phyloP scores from a whole-genome alignment of 257 asterid genomes.

The Solanum bulbocastanum region DNA sequence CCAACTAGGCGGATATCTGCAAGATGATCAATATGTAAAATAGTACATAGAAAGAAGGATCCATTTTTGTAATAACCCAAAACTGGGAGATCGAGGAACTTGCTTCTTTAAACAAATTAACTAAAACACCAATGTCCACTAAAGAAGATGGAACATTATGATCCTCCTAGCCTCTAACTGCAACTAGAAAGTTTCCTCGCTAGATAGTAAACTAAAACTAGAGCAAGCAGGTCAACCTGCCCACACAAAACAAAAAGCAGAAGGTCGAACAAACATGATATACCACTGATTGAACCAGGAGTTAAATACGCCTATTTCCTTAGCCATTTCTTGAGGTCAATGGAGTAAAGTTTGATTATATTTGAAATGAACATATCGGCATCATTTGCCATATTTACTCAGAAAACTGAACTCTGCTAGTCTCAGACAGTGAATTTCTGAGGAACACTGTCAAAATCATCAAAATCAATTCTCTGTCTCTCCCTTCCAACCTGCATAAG shows the following conservation, averaged over 20 bases:
- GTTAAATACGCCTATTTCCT: background rate
- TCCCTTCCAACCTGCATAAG: slow-evolving; percentile 69
- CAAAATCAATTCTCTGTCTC: slow-evolving; percentile 81
- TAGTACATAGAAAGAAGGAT: background rate
- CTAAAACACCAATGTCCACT: background rate
- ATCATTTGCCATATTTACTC: slow-evolving; percentile 1
- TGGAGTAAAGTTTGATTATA: background rate
- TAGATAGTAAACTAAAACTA: background rate
- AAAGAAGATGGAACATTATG: background rate
- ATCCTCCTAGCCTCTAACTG: background rate
- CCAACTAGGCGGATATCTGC: background rate
- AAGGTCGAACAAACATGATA: background rate
- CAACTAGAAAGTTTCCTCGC: background rate
- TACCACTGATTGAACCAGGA: background rate
- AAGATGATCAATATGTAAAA: background rate
- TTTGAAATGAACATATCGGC: background rate
- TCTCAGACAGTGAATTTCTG: slow-evolving; percentile 59
- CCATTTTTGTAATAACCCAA: background rate
- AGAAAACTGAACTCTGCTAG: background rate
- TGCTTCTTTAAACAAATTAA: background rate
- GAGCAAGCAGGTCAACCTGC: background rate
- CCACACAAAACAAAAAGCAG: background rate
- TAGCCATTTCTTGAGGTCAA: background rate
- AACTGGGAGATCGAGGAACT: background rate
- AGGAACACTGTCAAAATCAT: slow-evolving; percentile 81